Percentiles rank a stretch among this genome's conserved stretches.
Conservation (phyloP, 2,329 filamentous ascomycete genomes). For the Colletotrichum karsti region DNA sequence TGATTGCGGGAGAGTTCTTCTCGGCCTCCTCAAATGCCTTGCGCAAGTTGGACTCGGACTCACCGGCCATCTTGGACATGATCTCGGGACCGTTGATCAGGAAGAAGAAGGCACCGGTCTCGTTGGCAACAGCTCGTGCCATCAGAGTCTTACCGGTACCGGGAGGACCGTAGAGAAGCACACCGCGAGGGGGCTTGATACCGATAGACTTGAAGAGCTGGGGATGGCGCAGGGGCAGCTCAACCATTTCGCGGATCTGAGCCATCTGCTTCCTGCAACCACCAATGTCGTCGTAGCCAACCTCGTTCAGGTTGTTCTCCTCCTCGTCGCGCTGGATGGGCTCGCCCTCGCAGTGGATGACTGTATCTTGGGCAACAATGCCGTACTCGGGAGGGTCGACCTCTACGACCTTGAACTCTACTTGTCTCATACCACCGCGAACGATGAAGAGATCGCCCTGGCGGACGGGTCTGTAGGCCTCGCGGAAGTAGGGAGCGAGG, state of each 20-base stretch:
- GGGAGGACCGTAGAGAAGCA: constrained; percentile 93
- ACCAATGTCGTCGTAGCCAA: constrained; percentile 99
- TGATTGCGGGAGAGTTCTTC: constrained; percentile 99
- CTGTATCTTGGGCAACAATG: constrained; percentile 97
- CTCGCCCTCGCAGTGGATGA: constrained; percentile 98
- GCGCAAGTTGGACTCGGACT: constrained; percentile 96
- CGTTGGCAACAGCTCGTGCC: constrained; percentile 98
- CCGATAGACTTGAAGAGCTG: constrained; percentile 99
- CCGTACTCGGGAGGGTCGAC: constrained; percentile 98
- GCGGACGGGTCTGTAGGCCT: constrained; percentile 96
- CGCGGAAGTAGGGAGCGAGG: constrained; percentile 98
- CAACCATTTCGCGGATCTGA: constrained; percentile 98
- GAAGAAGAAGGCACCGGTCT: constrained; percentile 99
- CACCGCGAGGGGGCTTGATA: constrained; percentile 99
- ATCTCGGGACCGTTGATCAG: constrained; percentile 99
- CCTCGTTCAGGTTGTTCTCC: constrained; percentile 98
- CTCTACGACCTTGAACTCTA: constrained; percentile 99
- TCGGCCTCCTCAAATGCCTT: constrained; percentile 99
- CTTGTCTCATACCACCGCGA: constrained; percentile 97
- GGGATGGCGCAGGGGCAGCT: constrained; percentile 94
- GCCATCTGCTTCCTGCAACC: constrained; percentile 99
- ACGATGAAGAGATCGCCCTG: constrained; percentile 98
- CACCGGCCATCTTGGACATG: constrained; percentile 99
- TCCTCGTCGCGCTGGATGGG: constrained; percentile 97
- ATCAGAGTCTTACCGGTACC: constrained; percentile 99